A percentile compares a stretch with the other conserved stretches of the same genome.
These are phyloP conservation scores for Cyclocybe cylindracea DNA, from an alignment of 768 basidiomycete species.

Conservation along the genomic window DNA sequence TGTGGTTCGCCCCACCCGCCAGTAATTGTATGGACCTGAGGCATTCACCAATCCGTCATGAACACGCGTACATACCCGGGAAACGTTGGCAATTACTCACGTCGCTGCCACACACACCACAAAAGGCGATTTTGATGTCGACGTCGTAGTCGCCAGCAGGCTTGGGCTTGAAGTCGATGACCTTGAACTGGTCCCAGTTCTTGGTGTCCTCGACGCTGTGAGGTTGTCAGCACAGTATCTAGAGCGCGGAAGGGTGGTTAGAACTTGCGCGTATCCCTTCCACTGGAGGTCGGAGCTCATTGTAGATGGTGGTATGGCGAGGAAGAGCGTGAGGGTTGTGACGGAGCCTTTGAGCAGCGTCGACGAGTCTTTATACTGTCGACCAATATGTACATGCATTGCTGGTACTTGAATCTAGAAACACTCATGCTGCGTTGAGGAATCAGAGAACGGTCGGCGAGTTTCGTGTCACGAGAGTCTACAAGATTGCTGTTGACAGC, in stretches of 20 bases:
- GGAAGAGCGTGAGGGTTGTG: too few relatives aligned
- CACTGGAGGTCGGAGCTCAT: slow-evolving; percentile 16
- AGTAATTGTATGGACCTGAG: slow-evolving; percentile 38
- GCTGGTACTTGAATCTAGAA: too few relatives aligned
- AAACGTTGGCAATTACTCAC: slow-evolving; percentile 33
- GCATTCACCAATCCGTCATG: neutral
- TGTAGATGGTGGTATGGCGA: neutral
- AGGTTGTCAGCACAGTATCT: neutral
- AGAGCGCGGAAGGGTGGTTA: neutral
- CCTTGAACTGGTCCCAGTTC: slow-evolving; percentile 41
- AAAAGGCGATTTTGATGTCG: slow-evolving; percentile 53
- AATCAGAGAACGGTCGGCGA: too few relatives aligned
- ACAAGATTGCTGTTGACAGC: too few relatives aligned
- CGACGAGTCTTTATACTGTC: too few relatives aligned
- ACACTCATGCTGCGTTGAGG: too few relatives aligned
- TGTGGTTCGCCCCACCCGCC: slow-evolving; percentile 36
- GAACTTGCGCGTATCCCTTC: slow-evolving; percentile 27
- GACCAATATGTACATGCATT: too few relatives aligned
- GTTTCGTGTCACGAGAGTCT: too few relatives aligned
- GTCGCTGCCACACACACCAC: slow-evolving; percentile 55
- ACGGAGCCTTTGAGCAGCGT: too few relatives aligned
- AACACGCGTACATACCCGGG: too few relatives aligned
- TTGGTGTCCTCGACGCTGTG: slow-evolving; percentile 32
- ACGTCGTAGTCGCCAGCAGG: slow-evolving; percentile 52
- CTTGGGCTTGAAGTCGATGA: slow-evolving; percentile 55